A percentile compares a stretch with the other conserved stretches of the same genome.
These are phyloP conservation scores for Pezicula radicicola DNA, from an alignment of 2,329 filamentous ascomycete species.

Conservation along the genomic window DNA sequence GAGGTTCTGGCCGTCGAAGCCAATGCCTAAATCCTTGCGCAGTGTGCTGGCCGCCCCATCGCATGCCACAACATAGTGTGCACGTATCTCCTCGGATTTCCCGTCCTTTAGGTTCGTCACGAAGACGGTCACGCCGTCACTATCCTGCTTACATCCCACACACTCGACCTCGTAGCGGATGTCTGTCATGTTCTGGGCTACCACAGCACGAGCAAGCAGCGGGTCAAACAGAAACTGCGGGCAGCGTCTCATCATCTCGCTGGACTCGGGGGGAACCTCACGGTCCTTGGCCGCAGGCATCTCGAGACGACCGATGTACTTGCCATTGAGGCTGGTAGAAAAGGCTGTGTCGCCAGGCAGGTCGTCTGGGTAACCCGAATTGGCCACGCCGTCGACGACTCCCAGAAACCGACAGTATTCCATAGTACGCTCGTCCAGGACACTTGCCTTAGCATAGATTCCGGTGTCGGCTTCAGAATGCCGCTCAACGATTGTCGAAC, in stretches of 20 bases:
- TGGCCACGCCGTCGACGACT: too few species aligned
- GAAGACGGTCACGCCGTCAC: constrained; percentile 21
- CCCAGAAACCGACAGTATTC: too few species aligned
- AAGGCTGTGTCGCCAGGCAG: too few species aligned
- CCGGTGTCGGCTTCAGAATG: too few species aligned
- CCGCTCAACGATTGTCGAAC: too few species aligned
- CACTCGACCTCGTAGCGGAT: not conserved
- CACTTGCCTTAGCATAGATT: too few species aligned
- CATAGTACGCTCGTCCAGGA: too few species aligned
- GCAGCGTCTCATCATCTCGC: not conserved
- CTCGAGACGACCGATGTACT: not conserved
- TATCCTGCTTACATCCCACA: constrained; percentile 7
- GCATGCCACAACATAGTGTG: constrained; percentile 32
- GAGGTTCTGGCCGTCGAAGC: constrained; percentile 37
- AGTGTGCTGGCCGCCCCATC: constrained; percentile 28
- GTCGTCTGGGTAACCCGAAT: too few species aligned
- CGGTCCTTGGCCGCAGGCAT: not conserved
- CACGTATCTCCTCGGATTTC: constrained; percentile 23
- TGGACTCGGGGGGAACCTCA: not conserved
- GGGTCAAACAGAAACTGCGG: not conserved
- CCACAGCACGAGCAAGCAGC: not conserved
- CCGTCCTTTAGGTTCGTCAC: constrained; percentile 25
- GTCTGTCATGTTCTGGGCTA: not conserved
- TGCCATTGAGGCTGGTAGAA: too few species aligned
- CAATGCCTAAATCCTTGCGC: constrained; percentile 23